Percentiles rank a stretch among this genome's conserved stretches.
Conservation (phyloP, 2,329 filamentous ascomycete genomes). For the Trichothecium sympodiale region DNA sequence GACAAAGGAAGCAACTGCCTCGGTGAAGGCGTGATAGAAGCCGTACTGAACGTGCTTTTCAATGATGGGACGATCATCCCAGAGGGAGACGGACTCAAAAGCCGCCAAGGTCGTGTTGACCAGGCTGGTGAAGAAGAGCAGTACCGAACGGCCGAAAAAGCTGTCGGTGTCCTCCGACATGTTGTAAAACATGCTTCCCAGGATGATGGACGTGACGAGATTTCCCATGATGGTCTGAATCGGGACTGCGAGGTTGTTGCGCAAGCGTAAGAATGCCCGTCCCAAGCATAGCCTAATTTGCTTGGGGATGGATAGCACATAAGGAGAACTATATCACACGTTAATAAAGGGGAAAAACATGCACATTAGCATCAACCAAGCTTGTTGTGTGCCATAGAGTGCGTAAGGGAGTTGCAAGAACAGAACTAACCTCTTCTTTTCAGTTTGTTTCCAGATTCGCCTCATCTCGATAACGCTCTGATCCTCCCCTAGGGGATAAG, state of each 20-base stretch:
- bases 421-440: too few relatives aligned
- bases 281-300: constrained; percentile 40
- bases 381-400: too few relatives aligned
- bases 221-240: constrained; percentile 15
- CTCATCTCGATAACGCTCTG: too few relatives aligned
- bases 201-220: constrained; percentile 46
- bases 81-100: constrained; percentile 37
- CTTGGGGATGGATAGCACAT: constrained; percentile 29
- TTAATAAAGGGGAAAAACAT: too few relatives aligned
- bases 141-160: constrained; percentile 43
- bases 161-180: constrained; percentile 35
- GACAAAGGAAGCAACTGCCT: constrained; percentile 21
- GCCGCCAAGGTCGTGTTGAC: constrained; percentile 48
- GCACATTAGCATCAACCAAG: too few relatives aligned
- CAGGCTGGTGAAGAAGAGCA: constrained; percentile 49
- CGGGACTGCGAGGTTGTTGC: constrained; percentile 38
- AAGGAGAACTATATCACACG: too few relatives aligned
- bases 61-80: constrained; percentile 25
- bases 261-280: constrained; percentile 39
- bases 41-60: constrained; percentile 24
- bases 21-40: constrained; percentile 20
- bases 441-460: too few relatives aligned
- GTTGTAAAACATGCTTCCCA: constrained; percentile 49
- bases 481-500: too few relatives aligned
- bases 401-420: too few relatives aligned